Conservation (phyloP, 2,329 filamentous ascomycete species). For the Neobulgaria alba region DNA sequence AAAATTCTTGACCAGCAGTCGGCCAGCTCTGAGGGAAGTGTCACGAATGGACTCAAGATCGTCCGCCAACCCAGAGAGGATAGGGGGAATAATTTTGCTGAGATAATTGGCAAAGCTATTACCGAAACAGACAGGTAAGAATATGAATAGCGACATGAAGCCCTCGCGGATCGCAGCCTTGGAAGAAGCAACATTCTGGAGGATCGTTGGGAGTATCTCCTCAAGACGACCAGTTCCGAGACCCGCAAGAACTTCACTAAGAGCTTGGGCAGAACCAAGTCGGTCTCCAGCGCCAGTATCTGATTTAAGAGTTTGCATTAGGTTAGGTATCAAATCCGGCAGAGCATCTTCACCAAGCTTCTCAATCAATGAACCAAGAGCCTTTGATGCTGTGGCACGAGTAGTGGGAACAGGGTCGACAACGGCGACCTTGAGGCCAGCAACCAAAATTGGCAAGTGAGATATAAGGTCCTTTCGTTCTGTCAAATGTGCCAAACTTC, state of each 20-base stretch:
- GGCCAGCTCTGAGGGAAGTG: conserved; percentile 87
- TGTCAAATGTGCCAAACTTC: conserved; percentile 91
- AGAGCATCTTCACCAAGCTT: conserved; percentile 95
- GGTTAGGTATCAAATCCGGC: conserved; percentile 91
- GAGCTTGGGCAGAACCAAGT: conserved; percentile 89
- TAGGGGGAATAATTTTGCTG: conserved; percentile 89
- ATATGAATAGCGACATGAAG: conserved; percentile 99
- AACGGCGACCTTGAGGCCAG: conserved; percentile 78
- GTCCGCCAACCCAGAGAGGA: conserved; percentile 87
- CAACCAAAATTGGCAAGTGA: conserved; percentile 86
- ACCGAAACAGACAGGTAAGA: conserved; percentile 96
- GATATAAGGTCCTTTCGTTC: conserved; percentile 89
- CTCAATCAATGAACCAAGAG: conserved; percentile 91
- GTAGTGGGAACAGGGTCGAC: conserved; percentile 96
- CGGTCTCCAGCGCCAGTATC: conserved; percentile 94
- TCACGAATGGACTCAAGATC: conserved; percentile 95
- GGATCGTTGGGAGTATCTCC: conserved; percentile 89
- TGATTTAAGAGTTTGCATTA: conserved; percentile 96
- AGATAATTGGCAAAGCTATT: conserved; percentile 98
- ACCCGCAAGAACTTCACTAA: conserved; percentile 92
- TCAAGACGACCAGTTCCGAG: conserved; percentile 87
- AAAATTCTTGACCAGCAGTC: conserved; percentile 96
- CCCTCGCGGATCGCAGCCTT: conserved; percentile 90
- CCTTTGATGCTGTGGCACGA: conserved; percentile 90
- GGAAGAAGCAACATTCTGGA: conserved; percentile 89